Evolutionary conservation across 192 early-diverging fungal species (phyloP), one percentile per base, ranked within the genome.

Genomic region (Backusella tuberculispora): DNA sequence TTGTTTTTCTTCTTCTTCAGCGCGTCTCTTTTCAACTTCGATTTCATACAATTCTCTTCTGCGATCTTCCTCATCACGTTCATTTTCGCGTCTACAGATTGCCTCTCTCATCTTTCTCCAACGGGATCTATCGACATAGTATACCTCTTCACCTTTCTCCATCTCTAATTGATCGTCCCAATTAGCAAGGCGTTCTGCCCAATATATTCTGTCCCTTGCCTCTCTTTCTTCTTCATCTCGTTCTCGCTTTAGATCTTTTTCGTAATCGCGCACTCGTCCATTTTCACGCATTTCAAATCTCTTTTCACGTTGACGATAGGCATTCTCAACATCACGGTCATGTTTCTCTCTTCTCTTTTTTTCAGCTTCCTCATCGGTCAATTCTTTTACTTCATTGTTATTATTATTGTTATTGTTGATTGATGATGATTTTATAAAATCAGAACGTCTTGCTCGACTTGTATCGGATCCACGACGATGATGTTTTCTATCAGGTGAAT

Each of bases 81-180:
- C 92, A 41, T 86, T 74, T 76, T 97, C 95, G 3, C 89, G 88
- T 42, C 87, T 84, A 42, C 88, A 83, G 40, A 85, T 81, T 6
- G 78, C 74, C 65, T 87, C 85, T 75, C 94, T 83, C 66, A 77
- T 85, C 19, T 86, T 85, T 89, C 91, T 89, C 94, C 94, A 95
- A 63, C 94, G 84, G 19, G 84, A 78, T 56, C 92, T 89, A 74
- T 95, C 93, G 53, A 89, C 77, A 76, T 93, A 98, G 76, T 90
- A 98, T 69, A 91, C 85, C 37, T 95, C 89, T 15, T 85, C 80
- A 0, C 86, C 87, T 41, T 76, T 77, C 41, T 87, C 86, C 40
- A 73, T 71, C 69, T 93, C 91, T 15, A 81, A 72, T 69, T 95
- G 92, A 78, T 95, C 95, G 76, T 95, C 88, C 84, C 84, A 95